Evolutionary conservation across 495 filamentous ascomycete genomes (phyloP), one percentile per base, ranked within the genome.

Genomic region (Xylaria longipes): DNA sequence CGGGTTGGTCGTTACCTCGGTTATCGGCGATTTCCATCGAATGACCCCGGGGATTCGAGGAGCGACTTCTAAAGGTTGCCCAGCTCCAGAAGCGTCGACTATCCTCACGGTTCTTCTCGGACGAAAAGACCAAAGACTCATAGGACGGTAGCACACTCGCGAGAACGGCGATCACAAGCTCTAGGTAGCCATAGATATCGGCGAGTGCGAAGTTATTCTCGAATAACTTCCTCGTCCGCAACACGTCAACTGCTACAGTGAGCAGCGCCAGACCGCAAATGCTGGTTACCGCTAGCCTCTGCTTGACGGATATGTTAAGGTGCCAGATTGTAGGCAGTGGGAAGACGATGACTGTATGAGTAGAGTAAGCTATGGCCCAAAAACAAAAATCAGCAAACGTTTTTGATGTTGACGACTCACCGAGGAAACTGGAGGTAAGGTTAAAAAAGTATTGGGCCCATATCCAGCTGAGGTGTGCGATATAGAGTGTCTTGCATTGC

Each of bases 241-340:
- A 46, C 25, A 65, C 69, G 46, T 74, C 72, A 17, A 74, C 71
- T 29, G 72, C 72, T 6, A 74, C 65, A 3, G 69, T 71, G 57
- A 74, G 41, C 8, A 71, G 29, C 35, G 72, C 69, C 14, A 74
- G 72, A 29, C 69, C 37, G 31, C 62, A 83, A 20, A 83, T 68
- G 1, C 73, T 31, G 1, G 76, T 78, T 1, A 84, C 27, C 2
- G 76, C 78, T 9, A 80, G 45, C 65, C 82, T 84, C 50, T 81
- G 66, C 12, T 71, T 72, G 1, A 54, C 17, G 12, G 61, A 58
- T 69, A 77, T 79, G 7, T 81, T 72, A 54, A 84, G 63, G 52
- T 65, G 56, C 83, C 82, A 83, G 1, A 84, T 78, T 6, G 80
- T 46, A 3, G 78, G 75, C 14, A 84, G 62, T 0, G 83, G 83